A percentile compares a stretch with the other conserved stretches of the same genome.
These are phyloP conservation scores for Xenosphaeropsis pyriputrescens DNA, from an alignment of 2,329 filamentous ascomycete genomes.

Conservation along the genomic window DNA sequence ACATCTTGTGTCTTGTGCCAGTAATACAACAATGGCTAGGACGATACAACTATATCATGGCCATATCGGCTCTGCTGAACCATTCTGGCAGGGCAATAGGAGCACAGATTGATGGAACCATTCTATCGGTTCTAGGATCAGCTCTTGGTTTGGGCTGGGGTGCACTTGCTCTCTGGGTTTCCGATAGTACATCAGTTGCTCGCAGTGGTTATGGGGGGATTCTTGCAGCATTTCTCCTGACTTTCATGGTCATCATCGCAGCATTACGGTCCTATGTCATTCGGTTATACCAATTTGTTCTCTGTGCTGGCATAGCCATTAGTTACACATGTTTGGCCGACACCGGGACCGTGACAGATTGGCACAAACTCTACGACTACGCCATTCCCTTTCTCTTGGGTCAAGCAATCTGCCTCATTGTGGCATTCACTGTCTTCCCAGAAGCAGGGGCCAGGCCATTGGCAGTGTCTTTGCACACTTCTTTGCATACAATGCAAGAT, in stretches of 20 bases:
- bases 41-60: conserved; percentile 37
- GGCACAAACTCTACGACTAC: conserved; percentile 35
- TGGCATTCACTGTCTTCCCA: conserved; percentile 33
- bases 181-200: conserved; percentile 30
- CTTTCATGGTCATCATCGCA: conserved; percentile 35
- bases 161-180: conserved; percentile 34
- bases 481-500: conserved; percentile 29
- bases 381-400: conserved; percentile 40
- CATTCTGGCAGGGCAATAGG: conserved; percentile 40
- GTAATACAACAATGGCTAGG: conserved; percentile 33
- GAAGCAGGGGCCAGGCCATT: conserved; percentile 39
- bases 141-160: conserved; percentile 40
- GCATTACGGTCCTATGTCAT: conserved; percentile 39
- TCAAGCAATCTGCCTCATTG: conserved; percentile 33
- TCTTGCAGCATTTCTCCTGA: conserved; percentile 35
- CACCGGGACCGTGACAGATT: conserved; percentile 27
- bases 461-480: conserved; percentile 29
- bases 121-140: conserved; percentile 37
- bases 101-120: conserved; percentile 38
- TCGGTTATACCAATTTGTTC: conserved; percentile 36
- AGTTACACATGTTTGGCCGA: conserved; percentile 37
- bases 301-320: conserved; percentile 39
- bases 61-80: conserved; percentile 40
- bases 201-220: conserved; percentile 35
- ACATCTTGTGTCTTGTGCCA: conserved; percentile 38